These are phyloP conservation scores for Lasiosphaeria miniovina DNA, from an alignment of 495 filamentous ascomycete genomes.

Conservation along the genomic window DNA sequence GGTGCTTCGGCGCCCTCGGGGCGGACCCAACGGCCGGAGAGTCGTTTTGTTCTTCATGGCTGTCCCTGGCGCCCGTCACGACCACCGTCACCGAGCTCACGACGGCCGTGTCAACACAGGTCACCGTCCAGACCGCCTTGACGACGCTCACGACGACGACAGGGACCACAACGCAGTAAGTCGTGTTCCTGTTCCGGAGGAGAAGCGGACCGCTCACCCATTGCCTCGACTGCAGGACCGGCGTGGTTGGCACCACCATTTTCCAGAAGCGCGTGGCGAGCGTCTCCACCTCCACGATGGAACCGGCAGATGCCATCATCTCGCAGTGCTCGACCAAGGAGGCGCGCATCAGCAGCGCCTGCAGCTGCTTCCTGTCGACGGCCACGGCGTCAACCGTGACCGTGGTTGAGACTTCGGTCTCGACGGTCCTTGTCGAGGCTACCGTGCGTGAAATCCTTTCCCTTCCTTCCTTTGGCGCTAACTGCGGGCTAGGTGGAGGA, in stretches of 20 bases:
- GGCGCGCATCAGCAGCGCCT: slow-evolving; percentile 22
- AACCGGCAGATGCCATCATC: slow-evolving; percentile 11
- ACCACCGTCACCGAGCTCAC: slow-evolving; percentile 20
- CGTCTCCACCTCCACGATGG: not conserved
- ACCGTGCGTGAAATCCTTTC: slow-evolving; percentile 1
- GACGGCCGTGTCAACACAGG: slow-evolving; percentile 12
- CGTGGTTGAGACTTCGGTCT: slow-evolving; percentile 8
- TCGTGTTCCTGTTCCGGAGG: not conserved
- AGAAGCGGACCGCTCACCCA: not conserved
- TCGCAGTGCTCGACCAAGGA: slow-evolving; percentile 13
- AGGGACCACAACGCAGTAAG: slow-evolving; percentile 16
- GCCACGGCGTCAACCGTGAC: slow-evolving; percentile 20
- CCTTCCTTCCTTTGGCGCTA: not conserved
- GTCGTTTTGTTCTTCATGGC: slow-evolving; percentile 22
- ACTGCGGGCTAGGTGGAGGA: not conserved
- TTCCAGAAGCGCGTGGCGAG: slow-evolving; percentile 12
- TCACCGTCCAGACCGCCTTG: slow-evolving; percentile 14
- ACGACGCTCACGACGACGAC: slow-evolving; percentile 14
- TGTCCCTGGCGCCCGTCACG: slow-evolving; percentile 18
- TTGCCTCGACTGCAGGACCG: not conserved
- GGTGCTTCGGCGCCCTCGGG: slow-evolving; percentile 14
- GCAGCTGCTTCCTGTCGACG: slow-evolving; percentile 21
- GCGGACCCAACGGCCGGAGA: slow-evolving; percentile 14
- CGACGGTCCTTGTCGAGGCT: slow-evolving; percentile 14
- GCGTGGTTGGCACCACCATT: slow-evolving; percentile 10